Evolutionary conservation across 352 stramenopile genomes (phyloP).

Genomic region (Globisporangium polare): DNA sequence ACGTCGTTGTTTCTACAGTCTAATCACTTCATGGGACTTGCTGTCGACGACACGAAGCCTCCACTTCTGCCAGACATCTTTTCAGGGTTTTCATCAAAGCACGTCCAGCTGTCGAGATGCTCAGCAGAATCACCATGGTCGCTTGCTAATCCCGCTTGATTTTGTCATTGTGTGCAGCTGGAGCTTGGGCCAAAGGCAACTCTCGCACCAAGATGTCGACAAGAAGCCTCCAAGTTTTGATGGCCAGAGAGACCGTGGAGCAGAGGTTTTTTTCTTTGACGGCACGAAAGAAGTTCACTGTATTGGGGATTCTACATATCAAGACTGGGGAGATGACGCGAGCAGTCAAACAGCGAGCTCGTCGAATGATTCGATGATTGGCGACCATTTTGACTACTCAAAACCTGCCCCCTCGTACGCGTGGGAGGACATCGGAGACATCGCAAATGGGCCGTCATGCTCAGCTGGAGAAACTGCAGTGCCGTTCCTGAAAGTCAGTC

Average conservation of each 20-base stretch:
- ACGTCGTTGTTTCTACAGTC: background rate
- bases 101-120: background rate
- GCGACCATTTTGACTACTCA: background rate
- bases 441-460: background rate
- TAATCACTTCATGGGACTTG: constrained; percentile 11
- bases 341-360: constrained; percentile 19
- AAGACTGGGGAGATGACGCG: constrained; percentile 12
- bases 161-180: background rate
- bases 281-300: constrained; percentile 26
- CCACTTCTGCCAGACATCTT: constrained; percentile 11
- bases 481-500: constrained; percentile 7
- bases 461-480: constrained; percentile 15
- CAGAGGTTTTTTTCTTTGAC: constrained; percentile 43
- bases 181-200: background rate
- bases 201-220: background rate
- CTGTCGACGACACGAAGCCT: background rate
- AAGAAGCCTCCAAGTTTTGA: background rate
- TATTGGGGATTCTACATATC: background rate
- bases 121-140: background rate
- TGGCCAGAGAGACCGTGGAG: background rate
- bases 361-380: background rate
- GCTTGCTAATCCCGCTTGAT: background rate
- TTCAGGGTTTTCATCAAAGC: constrained; percentile 6
- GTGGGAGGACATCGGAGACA: constrained; percentile 45
- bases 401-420: constrained; percentile 15